Percentiles rank a stretch among this genome's conserved stretches.
These are phyloP conservation scores for Candida schatavii DNA, from an alignment of 805 yeast genomes.

Conservation along the genomic window DNA sequence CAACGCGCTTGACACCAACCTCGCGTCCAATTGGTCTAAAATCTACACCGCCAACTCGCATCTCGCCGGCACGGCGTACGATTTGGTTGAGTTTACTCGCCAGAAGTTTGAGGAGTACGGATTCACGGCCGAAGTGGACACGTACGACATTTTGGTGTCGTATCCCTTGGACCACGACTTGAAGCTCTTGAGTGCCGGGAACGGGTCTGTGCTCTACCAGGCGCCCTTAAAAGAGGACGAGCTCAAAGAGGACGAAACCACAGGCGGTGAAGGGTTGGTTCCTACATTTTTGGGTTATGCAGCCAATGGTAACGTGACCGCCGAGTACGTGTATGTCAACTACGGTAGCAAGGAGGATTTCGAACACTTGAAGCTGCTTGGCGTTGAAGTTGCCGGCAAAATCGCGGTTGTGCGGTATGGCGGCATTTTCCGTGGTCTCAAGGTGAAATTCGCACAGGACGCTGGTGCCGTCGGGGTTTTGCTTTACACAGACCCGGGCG, in stretches of 20 bases:
- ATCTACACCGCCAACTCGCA: slow-evolving; percentile 42
- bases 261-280: slow-evolving; percentile 33
- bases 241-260: slow-evolving; percentile 38
- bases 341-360: slow-evolving; percentile 62
- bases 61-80: slow-evolving; percentile 45
- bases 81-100: slow-evolving; percentile 48
- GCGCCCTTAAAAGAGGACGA: slow-evolving; percentile 53
- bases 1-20: slow-evolving; percentile 31
- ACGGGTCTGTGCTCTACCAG: slow-evolving; percentile 38
- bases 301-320: slow-evolving; percentile 58
- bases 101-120: slow-evolving; percentile 51
- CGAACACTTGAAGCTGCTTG: slow-evolving; percentile 30
- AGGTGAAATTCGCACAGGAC: slow-evolving; percentile 59
- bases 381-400: slow-evolving; percentile 48
- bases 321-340: slow-evolving; percentile 56
- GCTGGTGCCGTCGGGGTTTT: slow-evolving; percentile 63
- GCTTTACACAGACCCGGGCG: slow-evolving; percentile 55
- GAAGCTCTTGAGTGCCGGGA: slow-evolving; percentile 26
- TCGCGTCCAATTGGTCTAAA: slow-evolving; percentile 43
- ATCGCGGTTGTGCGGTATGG: slow-evolving; percentile 60
- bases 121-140: slow-evolving; percentile 47
- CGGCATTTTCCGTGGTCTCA: slow-evolving; percentile 49
- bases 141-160: slow-evolving; percentile 56
- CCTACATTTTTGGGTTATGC: slow-evolving; percentile 65
- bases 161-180: slow-evolving; percentile 48